These are phyloP conservation scores for Trichopus zeylanicus DNA, from an alignment of 116 monocot species.

Conservation along the genomic window DNA sequence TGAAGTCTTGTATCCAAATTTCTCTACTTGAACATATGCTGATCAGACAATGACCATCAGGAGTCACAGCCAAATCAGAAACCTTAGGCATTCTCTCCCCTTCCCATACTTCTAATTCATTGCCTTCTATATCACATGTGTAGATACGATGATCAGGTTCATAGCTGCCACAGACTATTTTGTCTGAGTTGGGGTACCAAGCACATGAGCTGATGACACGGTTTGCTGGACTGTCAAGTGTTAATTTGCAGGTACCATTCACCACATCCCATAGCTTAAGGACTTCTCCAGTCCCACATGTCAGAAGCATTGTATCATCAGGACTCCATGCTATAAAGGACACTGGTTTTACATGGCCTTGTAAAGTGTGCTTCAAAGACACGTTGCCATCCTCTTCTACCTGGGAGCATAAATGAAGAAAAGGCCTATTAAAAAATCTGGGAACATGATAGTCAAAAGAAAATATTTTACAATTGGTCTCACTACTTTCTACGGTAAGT, in stretches of 20 bases:
- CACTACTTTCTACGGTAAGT: no score
- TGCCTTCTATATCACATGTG: conserved; percentile 52
- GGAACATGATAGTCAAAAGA: not conserved
- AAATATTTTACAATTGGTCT: no score
- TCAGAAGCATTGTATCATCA: conserved; percentile 62
- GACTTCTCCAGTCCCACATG: conserved; percentile 55
- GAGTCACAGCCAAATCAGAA: conserved; percentile 57
- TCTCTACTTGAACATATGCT: conserved; percentile 44
- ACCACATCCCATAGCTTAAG: conserved; percentile 59
- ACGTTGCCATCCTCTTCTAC: conserved; percentile 48
- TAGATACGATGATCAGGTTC: conserved; percentile 46
- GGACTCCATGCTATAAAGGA: conserved; percentile 76
- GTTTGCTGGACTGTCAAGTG: conserved; percentile 13
- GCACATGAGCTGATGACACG: conserved; percentile 54
- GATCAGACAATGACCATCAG: conserved; percentile 44
- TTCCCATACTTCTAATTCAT: conserved; percentile 55
- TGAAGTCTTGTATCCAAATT: conserved; percentile 54
- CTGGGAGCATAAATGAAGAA: conserved; percentile 19
- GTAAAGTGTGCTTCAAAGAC: conserved; percentile 33
- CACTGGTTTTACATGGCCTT: conserved; percentile 44
- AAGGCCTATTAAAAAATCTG: no score
- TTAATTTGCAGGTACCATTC: conserved; percentile 34
- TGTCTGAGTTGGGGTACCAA: conserved; percentile 63
- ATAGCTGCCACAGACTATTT: conserved; percentile 60
- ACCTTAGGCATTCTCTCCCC: conserved; percentile 70